Percentiles rank a stretch among this genome's conserved stretches.
phyloP scores from a whole-genome alignment of 192 early-diverging fungal genomes.

The Coemansia nantahalensis region DNA sequence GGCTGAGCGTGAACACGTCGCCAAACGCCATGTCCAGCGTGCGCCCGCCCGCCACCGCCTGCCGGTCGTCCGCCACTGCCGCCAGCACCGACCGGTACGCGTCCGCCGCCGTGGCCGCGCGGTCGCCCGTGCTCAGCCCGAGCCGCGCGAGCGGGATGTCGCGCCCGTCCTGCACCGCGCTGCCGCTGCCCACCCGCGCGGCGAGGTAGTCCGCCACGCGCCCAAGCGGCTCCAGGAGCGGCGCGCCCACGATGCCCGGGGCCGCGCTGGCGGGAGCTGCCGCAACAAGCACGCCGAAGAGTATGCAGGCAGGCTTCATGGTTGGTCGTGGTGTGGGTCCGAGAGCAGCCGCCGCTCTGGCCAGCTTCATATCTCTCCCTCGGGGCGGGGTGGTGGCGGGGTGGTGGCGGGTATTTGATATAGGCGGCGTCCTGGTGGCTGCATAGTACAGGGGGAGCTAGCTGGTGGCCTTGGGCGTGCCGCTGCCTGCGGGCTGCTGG shows the following conservation, averaged over 20 bases:
- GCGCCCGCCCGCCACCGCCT: slow-evolving; percentile 1
- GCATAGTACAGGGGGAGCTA: not conserved
- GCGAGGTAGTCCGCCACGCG: slow-evolving; percentile 11
- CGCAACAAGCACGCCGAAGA: too few species aligned
- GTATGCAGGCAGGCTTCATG: too few species aligned
- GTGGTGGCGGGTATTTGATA: too few species aligned
- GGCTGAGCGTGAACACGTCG: slow-evolving; percentile 22
- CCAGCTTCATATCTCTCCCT: too few species aligned
- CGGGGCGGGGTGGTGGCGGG: too few species aligned
- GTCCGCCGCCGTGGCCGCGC: not conserved
- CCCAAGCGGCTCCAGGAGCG: slow-evolving; percentile 12
- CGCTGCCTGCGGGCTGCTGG: slow-evolving; percentile 14
- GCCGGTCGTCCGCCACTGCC: slow-evolving; percentile 12
- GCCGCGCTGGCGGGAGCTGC: too few species aligned
- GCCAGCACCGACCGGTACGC: slow-evolving; percentile 6
- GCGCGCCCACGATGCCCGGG: slow-evolving; percentile 9
- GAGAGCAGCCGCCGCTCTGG: too few species aligned
- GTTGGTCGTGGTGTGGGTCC: too few species aligned
- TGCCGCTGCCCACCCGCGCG: not conserved
- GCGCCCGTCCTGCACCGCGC: not conserved
- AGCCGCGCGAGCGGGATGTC: slow-evolving; percentile 17
- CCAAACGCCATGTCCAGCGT: slow-evolving; percentile 35
- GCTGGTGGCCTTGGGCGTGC: slow-evolving; percentile 2
- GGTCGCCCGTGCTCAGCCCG: slow-evolving; percentile 6
- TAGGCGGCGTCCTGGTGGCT: too few species aligned